Percentiles rank a stretch among this genome's conserved stretches.
Evolutionary conservation across 208 protist species (phyloP).

Genomic region (Trypanosoma rangeli): DNA sequence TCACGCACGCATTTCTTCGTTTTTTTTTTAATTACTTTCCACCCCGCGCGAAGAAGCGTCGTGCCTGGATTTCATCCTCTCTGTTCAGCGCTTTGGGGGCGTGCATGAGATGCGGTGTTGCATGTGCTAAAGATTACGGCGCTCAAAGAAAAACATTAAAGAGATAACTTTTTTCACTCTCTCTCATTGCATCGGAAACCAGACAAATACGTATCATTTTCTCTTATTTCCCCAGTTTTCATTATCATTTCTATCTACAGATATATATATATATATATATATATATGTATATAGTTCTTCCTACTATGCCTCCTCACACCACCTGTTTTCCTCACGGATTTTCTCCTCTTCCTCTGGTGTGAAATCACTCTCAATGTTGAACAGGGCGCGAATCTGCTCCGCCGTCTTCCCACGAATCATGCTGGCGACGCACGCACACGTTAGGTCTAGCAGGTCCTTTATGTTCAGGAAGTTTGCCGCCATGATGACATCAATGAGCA

Average conservation of each 20-base stretch:
- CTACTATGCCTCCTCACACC: conserved; percentile 80
- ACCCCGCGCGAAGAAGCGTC: no score
- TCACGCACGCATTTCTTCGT: no score
- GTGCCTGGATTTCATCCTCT: no score
- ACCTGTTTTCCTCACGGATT: conserved; percentile 86
- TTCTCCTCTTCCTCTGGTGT: conserved; percentile 94
- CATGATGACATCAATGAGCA: conserved; percentile 93
- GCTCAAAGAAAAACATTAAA: no score
- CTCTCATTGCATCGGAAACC: no score
- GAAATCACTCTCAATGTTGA: conserved; percentile 97
- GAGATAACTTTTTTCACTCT: no score
- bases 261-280: conserved; percentile 1
- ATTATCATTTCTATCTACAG: neutral
- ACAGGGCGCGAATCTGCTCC: conserved; percentile 92
- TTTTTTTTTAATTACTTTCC: no score
- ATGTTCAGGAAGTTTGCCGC: conserved; percentile 95
- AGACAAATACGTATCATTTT: neutral
- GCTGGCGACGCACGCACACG: conserved; percentile 91
- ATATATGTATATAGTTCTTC: conserved; percentile 3
- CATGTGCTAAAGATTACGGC: no score
- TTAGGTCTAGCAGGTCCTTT: conserved; percentile 92
- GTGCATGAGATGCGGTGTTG: no score
- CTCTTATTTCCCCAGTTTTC: neutral
- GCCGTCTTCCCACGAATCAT: conserved; percentile 95
- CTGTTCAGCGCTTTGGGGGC: no score